phyloP scores from a whole-genome alignment of 371 early-diverging fungal species.

The Apophysomyces trapeziformis region DNA sequence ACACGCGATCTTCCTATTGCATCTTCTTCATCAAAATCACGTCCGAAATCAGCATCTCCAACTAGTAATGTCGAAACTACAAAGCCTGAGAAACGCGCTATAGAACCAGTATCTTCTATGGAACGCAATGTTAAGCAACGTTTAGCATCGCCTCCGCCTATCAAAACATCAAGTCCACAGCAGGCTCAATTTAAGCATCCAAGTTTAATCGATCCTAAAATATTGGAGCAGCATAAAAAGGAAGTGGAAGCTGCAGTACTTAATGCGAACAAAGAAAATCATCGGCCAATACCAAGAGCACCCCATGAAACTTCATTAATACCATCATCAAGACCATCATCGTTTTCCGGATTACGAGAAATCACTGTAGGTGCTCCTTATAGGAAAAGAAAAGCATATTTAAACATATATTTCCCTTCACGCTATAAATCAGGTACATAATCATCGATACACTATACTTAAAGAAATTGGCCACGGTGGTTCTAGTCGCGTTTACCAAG shows the following conservation, averaged over 20 bases:
- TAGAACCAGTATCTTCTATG: neutral
- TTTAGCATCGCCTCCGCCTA: neutral
- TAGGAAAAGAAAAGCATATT: neutral
- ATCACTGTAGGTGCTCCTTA: neutral
- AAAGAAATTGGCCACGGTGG: conserved; percentile 87
- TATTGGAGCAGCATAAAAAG: neutral
- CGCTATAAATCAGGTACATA: neutral
- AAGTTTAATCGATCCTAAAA: neutral
- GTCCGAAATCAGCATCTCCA: neutral
- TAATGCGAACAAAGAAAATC: neutral
- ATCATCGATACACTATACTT: conserved; percentile 39
- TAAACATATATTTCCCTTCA: neutral
- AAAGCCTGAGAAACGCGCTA: neutral
- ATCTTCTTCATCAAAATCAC: neutral
- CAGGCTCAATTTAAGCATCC: neutral
- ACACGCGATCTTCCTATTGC: neutral
- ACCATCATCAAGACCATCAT: neutral
- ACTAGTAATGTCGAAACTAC: neutral
- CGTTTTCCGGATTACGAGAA: neutral
- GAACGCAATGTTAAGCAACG: neutral
- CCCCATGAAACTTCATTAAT: neutral
- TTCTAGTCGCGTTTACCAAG: conserved; percentile 88
- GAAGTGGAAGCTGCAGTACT: neutral
- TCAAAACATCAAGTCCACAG: neutral
- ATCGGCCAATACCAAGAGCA: neutral